Evolutionary conservation across 2,329 filamentous ascomycete genomes (phyloP), one percentile per base, ranked within the genome.

Genomic region (Alternaria sp.): DNA sequence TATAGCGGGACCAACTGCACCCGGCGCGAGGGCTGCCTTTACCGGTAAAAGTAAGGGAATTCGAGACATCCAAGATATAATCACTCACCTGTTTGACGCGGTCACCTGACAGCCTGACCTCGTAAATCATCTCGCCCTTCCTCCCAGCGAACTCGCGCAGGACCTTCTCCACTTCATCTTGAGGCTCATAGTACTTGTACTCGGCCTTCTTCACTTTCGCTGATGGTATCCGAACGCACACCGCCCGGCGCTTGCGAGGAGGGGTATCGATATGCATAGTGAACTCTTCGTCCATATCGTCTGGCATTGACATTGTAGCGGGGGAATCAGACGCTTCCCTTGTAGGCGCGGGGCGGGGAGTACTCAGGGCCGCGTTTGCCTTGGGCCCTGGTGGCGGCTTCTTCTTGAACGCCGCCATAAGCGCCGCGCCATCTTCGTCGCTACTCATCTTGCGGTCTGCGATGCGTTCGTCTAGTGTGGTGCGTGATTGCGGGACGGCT

Each of bases 91-190:
- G 67, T 65, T 80, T 79, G 11, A 73, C 73, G 46, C 71, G 72
- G 15, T 74, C 78, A 61, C 83, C 78, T n/a, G 75, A 75, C 32
- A 84, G 79, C 61, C 77, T 75, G 15, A 85, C 81, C 58, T 80
- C 71, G 59, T 83, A 85, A 10, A 73, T 62, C 32, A 82, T 55
- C 3, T 73, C 71, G 17, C 78, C 76, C 32, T 36, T 43, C 5
- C 67, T 69, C 13, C 70, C 65, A 9, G 74, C 70, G 46, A 71
- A 69, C 65, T 83, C 80, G 17, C 76, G 71, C n/a, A 84, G 15
- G 1, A 86, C 77, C 11, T 73, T 71, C n/a, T 75, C 73, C 2
- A 85, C 80, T 15, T 73, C 68, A 23, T 78, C 72, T 19, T 68
- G 61, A 6, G 74, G 76, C 45, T 76, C 72, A 23, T 75, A 75